Evolutionary conservation across 306 rosid species (phyloP), one percentile per base, ranked within the genome.

Genomic region (Cercis canadensis): DNA sequence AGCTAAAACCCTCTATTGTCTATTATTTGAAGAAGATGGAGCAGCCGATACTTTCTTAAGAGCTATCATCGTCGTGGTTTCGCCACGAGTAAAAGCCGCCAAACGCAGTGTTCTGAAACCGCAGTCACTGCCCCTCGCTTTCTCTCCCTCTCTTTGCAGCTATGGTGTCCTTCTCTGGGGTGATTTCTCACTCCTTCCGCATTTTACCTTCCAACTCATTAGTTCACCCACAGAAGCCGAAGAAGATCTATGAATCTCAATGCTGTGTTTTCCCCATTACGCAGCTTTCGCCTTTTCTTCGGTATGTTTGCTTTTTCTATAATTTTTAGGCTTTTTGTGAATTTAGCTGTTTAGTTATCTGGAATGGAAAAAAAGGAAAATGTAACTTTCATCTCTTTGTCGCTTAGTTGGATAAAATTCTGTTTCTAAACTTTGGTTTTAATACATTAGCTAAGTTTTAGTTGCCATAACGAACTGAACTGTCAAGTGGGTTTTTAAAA

Each of bases 131-230:
- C 43, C 10, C 43, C 10, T 37, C 62, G 87, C 58, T 67, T 79
- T 82, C 4, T 83, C 89, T 18, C 33, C 29, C 10, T 24, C 2
- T 34, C 21, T 16, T 1, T 1, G 69, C 52, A 39, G 66, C 49
- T 51, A 85, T 85, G 89, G 79, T 73, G 69, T 85, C 87, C 10
- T 57, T 73, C 47, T 82, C 85, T 15, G 53, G 81, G 19, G 59
- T 71, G 31, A 29, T 76, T 32, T 75, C 85, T 29, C 74, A 34
- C 62, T 69, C 83, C 57, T 14, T 77, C 10, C 31, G 67, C 78
- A 45, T 78, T 74, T 47, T 69, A 21, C 52, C 67, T 7, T 9
- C 68, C 31, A 64, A 70, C 44, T 7, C 70, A 31, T 50, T 40
- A 1, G 55, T 57, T 17, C 41, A 29, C 12, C 52, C 37, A 46